These are phyloP conservation scores for Beauveria rudraprayagi DNA, from an alignment of 2,329 filamentous ascomycete genomes.

Conservation along the genomic window DNA sequence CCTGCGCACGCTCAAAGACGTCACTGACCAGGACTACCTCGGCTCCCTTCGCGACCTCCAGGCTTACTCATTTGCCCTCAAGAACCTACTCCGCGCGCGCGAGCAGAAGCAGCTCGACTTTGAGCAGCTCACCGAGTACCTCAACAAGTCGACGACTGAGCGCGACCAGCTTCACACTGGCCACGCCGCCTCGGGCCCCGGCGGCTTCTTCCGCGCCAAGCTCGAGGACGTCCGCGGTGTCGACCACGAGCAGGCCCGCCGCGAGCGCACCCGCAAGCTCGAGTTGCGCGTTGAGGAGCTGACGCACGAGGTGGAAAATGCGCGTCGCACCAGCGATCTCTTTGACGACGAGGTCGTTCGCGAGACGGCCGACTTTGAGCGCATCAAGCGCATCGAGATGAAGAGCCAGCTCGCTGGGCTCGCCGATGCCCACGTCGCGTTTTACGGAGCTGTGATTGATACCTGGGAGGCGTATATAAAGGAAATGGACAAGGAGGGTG, in stretches of 20 bases:
- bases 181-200: constrained; percentile 60
- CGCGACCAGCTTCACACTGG: constrained; percentile 68
- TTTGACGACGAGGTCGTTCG: constrained; percentile 95
- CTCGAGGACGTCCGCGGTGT: constrained; percentile 95
- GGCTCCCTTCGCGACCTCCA: constrained; percentile 92
- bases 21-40: constrained; percentile 93
- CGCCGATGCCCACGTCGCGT: constrained; percentile 77
- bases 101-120: constrained; percentile 98
- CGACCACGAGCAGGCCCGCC: constrained; percentile 84
- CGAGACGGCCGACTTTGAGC: constrained; percentile 89
- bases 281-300: constrained; percentile 90
- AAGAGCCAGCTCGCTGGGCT: constrained; percentile 75
- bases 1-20: constrained; percentile 73
- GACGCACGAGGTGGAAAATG: constrained; percentile 78
- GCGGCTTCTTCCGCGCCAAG: constrained; percentile 83
- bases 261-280: constrained; percentile 80
- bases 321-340: constrained; percentile 78
- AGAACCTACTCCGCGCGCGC: constrained; percentile 79
- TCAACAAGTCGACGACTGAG: constrained; percentile 82
- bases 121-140: constrained; percentile 90
- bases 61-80: constrained; percentile 81
- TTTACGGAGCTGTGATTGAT: constrained; percentile 71
- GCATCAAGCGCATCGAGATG: constrained; percentile 92
- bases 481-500: constrained; percentile 70
- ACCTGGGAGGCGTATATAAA: constrained; percentile 87